Base-by-base conservation (phyloP, 2,329 filamentous ascomycete species). In the Stagonosporopsis vannaccii region DNA sequence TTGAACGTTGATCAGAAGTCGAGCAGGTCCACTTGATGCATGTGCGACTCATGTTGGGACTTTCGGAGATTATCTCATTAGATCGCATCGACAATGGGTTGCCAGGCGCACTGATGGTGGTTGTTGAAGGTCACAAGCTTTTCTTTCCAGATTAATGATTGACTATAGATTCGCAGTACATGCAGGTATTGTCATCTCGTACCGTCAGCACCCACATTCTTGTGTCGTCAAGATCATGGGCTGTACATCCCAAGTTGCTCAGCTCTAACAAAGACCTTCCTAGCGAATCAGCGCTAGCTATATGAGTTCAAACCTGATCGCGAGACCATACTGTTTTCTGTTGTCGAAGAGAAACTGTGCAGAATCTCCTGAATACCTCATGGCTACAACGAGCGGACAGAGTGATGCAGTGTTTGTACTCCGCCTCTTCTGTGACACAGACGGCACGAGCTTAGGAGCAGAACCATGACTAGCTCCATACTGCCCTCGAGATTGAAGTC, bases 1-100 rank as follows among this genome's bases (percentile, higher is more conserved):
- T 19, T 11, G 26, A 43, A 22, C 12, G 26, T 33, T 20, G n/a
- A 45, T 39, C 25, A 9, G 6, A 23, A 17, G n/a, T 37, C 20
- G 25, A 33, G 19, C 37, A 19, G 17, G 11, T 41, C 25, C 20
- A 45, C 17, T 25, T 9, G n/a, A 49, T 32, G 52, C 46, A 25
- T 22, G 28, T 45, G 46, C 52, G 40, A 41, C 26, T 45, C 41
- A 30, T 20, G 46, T 26, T 35, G 41, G 32, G 20, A 25, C 8
- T 8, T 6, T 43, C 53, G 47, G 53, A 47, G 39, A 47, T 36
- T 56, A 3, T 12, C 9, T 30, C 6, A 7, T 30, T 37, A 20
- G 11, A 20, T 20, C 35, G 35, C 35, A 17, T 20, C 30, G 6
- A n/a, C 13, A n/a, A 7, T 7, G 20, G 33, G n/a, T 17, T 19